phyloP scores from a whole-genome alignment of 805 yeast genomes.

The Hanseniaspora opuntiae region DNA sequence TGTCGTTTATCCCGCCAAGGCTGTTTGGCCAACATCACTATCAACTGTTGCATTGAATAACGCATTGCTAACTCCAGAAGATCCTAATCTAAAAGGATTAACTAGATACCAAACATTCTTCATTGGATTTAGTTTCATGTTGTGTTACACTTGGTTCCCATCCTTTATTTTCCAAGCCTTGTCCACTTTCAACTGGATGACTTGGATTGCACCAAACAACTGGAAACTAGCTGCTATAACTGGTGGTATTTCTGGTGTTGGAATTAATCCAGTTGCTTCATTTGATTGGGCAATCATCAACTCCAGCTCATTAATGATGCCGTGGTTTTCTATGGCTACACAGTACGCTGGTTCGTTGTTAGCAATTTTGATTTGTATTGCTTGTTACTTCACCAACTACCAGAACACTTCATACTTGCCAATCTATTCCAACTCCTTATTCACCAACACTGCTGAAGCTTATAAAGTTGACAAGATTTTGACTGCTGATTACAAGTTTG shows the following conservation, averaged over 20 bases:
- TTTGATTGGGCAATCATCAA: slow-evolving; percentile 39
- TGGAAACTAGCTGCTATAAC: slow-evolving; percentile 46
- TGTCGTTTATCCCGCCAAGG: slow-evolving; percentile 46
- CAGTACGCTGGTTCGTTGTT: slow-evolving; percentile 26
- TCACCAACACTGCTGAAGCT: slow-evolving; percentile 33
- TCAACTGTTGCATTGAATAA: slow-evolving; percentile 46
- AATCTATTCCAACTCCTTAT: slow-evolving; percentile 37
- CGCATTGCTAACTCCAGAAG: slow-evolving; percentile 33
- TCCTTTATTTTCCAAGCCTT: slow-evolving; percentile 50
- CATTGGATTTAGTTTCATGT: slow-evolving; percentile 29
- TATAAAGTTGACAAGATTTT: slow-evolving; percentile 39
- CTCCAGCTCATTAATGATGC: slow-evolving; percentile 30
- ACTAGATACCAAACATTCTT: slow-evolving; percentile 36
- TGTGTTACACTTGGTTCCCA: slow-evolving; percentile 55
- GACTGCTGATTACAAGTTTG: slow-evolving; percentile 31
- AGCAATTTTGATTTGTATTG: slow-evolving; percentile 26
- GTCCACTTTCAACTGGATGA: slow-evolving; percentile 38
- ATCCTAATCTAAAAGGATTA: slow-evolving; percentile 25
- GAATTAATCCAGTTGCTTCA: slow-evolving; percentile 40
- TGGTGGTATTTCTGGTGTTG: slow-evolving; percentile 35
- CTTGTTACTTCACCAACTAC: slow-evolving; percentile 35
- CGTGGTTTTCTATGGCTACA: slow-evolving; percentile 29
- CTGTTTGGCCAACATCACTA: slow-evolving; percentile 52
- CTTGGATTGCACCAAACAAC: slow-evolving; percentile 26
- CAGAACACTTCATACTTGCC: slow-evolving; percentile 52